Conservation (phyloP, 2,329 filamentous ascomycete species). For the Colletotrichum lupini region DNA sequence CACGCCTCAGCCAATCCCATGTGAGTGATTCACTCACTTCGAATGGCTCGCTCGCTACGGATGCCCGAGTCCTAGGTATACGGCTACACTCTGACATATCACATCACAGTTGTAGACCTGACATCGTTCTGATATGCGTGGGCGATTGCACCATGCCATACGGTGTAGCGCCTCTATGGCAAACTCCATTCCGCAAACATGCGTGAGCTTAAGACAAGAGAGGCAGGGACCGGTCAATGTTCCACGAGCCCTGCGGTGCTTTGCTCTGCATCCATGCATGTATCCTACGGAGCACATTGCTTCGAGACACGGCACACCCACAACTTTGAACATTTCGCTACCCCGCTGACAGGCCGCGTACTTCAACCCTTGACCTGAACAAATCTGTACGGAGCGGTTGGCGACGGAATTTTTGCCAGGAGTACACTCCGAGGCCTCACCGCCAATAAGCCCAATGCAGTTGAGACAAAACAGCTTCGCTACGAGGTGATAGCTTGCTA, state of each 20-base stretch:
- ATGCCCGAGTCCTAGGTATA: not conserved
- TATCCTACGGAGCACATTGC: not conserved
- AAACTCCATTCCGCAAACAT: constrained; percentile 9
- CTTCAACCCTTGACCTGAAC: not conserved
- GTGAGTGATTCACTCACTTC: not conserved
- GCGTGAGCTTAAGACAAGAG: not conserved
- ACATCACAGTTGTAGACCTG: not conserved
- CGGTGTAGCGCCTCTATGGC: too few relatives aligned
- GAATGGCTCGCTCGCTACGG: not conserved
- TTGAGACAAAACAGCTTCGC: not conserved
- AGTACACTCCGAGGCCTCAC: not conserved
- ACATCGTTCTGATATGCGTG: not conserved
- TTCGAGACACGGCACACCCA: not conserved
- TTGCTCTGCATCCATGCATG: not conserved
- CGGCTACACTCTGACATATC: not conserved
- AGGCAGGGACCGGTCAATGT: not conserved
- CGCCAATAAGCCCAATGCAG: not conserved
- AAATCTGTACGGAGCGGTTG: not conserved
- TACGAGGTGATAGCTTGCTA: not conserved
- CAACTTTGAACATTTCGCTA: not conserved
- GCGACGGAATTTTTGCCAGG: not conserved
- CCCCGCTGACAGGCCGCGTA: not conserved
- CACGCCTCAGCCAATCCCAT: not conserved
- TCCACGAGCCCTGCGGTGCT: not conserved
- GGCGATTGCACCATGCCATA: not conserved